Evolutionary conservation across 108 stramenopile genomes (phyloP).

Genomic region (Discostella stelligeroides): DNA sequence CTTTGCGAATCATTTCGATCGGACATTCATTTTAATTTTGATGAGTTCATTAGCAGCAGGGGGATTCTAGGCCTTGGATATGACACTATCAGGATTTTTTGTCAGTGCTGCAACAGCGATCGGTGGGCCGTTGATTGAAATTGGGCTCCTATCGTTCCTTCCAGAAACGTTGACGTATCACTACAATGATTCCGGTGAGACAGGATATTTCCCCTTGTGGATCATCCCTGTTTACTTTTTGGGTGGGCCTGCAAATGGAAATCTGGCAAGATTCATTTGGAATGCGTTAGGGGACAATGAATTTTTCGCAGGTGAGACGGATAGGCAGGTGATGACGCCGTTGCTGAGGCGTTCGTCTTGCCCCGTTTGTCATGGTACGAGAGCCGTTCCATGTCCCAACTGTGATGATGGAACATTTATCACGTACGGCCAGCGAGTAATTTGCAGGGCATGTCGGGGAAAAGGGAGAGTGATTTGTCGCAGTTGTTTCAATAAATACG

Average conservation of each 20-base stretch:
- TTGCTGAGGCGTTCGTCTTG: slow-evolving; percentile 38
- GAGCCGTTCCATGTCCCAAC: slow-evolving; percentile 73
- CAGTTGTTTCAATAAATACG: slow-evolving; percentile 67
- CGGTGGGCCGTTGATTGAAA: slow-evolving; percentile 85
- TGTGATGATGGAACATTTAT: slow-evolving; percentile 79
- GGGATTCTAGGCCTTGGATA: slow-evolving; percentile 72
- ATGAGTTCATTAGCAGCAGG: slow-evolving; percentile 72
- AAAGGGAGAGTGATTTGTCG: slow-evolving; percentile 80
- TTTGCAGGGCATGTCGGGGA: slow-evolving; percentile 69
- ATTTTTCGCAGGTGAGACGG: not conserved
- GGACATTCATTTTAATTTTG: slow-evolving; percentile 57
- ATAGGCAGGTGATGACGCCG: not conserved
- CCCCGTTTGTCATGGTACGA: slow-evolving; percentile 61
- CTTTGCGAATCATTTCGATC: slow-evolving; percentile 51
- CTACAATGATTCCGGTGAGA: slow-evolving; percentile 79
- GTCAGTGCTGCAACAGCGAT: slow-evolving; percentile 75
- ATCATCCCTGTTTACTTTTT: slow-evolving; percentile 85
- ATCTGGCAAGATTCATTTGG: slow-evolving; percentile 83
- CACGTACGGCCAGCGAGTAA: slow-evolving; percentile 62
- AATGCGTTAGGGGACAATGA: slow-evolving; percentile 41
- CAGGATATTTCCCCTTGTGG: slow-evolving; percentile 87
- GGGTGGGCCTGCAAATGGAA: slow-evolving; percentile 88
- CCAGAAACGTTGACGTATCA: slow-evolving; percentile 65
- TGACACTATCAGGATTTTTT: slow-evolving; percentile 63
- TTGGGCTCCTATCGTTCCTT: slow-evolving; percentile 57